Evolutionary conservation across 169 alveolate species (phyloP).

Genomic region (Plasmodium gallinaceum): DNA sequence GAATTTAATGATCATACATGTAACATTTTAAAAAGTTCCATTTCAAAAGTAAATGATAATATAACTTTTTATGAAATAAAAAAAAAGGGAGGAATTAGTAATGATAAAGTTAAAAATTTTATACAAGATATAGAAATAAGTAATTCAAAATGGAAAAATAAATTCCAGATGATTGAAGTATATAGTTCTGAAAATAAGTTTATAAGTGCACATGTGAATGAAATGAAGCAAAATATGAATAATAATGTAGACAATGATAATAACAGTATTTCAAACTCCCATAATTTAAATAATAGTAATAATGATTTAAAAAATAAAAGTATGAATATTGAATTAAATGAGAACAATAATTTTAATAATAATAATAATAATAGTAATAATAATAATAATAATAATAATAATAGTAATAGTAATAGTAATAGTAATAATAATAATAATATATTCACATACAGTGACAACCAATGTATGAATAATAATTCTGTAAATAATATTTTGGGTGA

Average conservation of each 20-base stretch:
- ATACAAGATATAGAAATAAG: conserved; percentile 33
- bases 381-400: not conserved
- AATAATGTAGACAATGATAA: conserved; percentile 9
- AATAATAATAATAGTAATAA: conserved; percentile 3
- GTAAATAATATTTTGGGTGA: no score
- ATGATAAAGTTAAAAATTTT: not conserved
- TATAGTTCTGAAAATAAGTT: conserved; percentile 31
- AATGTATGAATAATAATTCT: no score
- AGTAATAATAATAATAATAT: conserved; percentile 11
- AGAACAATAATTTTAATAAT: not conserved
- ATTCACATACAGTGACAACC: not conserved
- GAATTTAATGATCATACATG: conserved; percentile 8
- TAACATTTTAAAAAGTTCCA: not conserved
- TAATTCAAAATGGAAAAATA: conserved; percentile 15
- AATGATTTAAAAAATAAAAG: not conserved
- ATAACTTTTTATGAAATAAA: not conserved
- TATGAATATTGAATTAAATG: not conserved
- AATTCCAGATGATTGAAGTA: conserved; percentile 12
- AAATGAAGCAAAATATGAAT: not conserved
- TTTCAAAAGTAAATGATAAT: conserved; percentile 7
- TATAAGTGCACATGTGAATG: not conserved
- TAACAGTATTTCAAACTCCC: not conserved
- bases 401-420: not conserved
- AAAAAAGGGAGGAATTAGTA: conserved; percentile 3
- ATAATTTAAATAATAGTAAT: not conserved